phyloP scores from a whole-genome alignment of 78 protist species.

The Mastigamoeba balamuthi region DNA sequence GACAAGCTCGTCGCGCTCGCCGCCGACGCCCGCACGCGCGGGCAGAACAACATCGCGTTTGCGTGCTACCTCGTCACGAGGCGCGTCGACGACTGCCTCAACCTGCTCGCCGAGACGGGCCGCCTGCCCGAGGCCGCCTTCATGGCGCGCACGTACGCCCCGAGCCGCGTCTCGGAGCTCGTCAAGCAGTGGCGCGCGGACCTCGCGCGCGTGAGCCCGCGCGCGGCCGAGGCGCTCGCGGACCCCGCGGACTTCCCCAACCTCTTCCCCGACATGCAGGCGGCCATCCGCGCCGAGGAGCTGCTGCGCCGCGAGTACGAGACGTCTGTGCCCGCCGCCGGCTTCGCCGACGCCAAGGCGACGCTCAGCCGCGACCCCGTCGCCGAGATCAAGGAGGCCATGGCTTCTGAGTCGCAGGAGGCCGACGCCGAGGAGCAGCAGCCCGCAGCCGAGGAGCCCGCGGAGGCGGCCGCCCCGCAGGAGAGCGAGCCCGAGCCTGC shows the following conservation, averaged over 20 bases:
- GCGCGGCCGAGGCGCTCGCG: constrained; percentile 40
- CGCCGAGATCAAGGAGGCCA: too few relatives aligned
- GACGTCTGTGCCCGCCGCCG: too few relatives aligned
- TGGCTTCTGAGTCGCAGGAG: too few relatives aligned
- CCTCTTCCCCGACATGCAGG: constrained; percentile 24
- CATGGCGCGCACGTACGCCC: constrained; percentile 82
- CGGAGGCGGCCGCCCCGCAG: too few relatives aligned
- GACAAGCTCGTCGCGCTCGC: constrained; percentile 31
- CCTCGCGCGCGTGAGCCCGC: constrained; percentile 13
- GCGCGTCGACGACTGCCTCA: constrained; percentile 46
- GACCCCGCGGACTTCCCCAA: constrained; percentile 45
- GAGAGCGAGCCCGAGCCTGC: too few relatives aligned
- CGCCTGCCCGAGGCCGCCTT: constrained; percentile 86
- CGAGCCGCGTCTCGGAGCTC: constrained; percentile 17
- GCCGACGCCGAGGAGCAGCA: too few relatives aligned
- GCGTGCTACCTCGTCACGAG: constrained; percentile 19
- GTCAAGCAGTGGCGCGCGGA: constrained; percentile 31
- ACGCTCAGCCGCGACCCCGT: too few relatives aligned
- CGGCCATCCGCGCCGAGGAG: too few relatives aligned
- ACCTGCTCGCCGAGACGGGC: constrained; percentile 40
- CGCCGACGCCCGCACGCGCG: constrained; percentile 9
- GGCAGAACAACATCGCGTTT: constrained; percentile 57
- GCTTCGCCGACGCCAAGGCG: too few relatives aligned
- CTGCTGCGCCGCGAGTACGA: too few relatives aligned
- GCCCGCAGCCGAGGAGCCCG: too few relatives aligned